Evolutionary conservation across 2,329 filamentous ascomycete genomes (phyloP), one percentile per base, ranked within the genome.

Genomic region (Pyrenochaeta sp.): DNA sequence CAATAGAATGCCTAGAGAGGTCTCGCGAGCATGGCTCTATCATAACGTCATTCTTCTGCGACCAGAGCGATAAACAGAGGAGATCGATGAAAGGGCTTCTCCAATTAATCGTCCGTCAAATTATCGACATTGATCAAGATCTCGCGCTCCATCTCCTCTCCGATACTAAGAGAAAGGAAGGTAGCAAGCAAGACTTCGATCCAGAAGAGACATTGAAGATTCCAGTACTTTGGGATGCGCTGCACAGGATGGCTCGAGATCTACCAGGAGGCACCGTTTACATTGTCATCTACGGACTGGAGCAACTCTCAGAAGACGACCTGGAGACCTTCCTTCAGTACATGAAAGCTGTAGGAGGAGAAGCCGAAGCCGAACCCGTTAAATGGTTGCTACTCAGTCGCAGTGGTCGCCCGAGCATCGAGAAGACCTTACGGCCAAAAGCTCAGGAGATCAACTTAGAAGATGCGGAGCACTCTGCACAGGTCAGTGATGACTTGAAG

Each of bases 1-100:
- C 55, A 15, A 54, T 60, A 4, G 46, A 60, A 8, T 28, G 18
- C 15, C 28, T 61, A 13, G 30, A 45, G 11, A 31, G 49, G 17
- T 29, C 39, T 3, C 8, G 14, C 7, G 37, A 44, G 7, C 21
- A 40, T 3, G 45, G 32, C 4, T 38, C 48, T 7, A 44, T 60
- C 19, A 43, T 58, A 1, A 47, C 47, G 24, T 60, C 56, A 3
- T 60, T 60, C 35, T 61, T 55, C 31, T 61, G 58, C 35, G 58
- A 59, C 32, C 52, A 61, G 28, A 37, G 47, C 17, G 58, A 61
- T 30, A 53, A 51, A 8, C 48, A 45, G 37, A 48, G 58, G 30
- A 31, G 56, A 19, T 46, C 50, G 10, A 18, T 60, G 8, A 45
- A 36, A 20, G 48, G 53, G 0, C 15, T 61, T 11, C 35, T 61